Evolutionary conservation across 1,139 yeast species (phyloP), one percentile per base, ranked within the genome.

Genomic region (Geotrichum aggregatum): DNA sequence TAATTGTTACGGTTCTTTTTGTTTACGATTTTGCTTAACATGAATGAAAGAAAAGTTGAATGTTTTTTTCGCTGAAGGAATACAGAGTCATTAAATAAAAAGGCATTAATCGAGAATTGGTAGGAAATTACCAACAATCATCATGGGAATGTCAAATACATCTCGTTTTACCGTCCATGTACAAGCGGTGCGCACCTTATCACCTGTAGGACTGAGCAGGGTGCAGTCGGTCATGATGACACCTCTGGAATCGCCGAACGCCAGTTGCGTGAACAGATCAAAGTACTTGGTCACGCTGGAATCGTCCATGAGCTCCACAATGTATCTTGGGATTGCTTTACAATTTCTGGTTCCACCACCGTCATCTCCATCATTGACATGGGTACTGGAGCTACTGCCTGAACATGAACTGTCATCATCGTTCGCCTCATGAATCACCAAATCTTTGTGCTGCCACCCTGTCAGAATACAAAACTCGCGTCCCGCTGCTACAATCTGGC

Each of bases 401-500:
- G 11, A 8, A 8, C 33, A 13, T 28, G 11, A 13, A 8, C 33
- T 8, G 33, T 28, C 13, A 8, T 13, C 11, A n/a, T 36, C 7
- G 42, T 62, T 58, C 10, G 40, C 46, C n/a, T 34, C 73, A 95
- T 1, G 71, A 74, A 5, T 70, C 71, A 40, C 44, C 10, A 26
- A 63, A 64, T 30, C 83, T 77, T 45, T 71, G 97, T 41, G 75
- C 70, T 14, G 63, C 68, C 1, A 73, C 81, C 0, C 96, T 0
- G 96, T 87, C 31, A 91, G 71, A 4, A 86, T 76, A 61, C 94
- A 84, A 65, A 91, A 91, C 67, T 91, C 98, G 60, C 84, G 86
- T 16, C 95, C 95, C 2, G 89, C 95, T 58, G 88, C 91, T 0
- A 95, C 94, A n/a, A 91, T 86, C 65, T 91, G 96, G 5, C 96